phyloP scores from a whole-genome alignment of 768 basidiomycete genomes.

The Lactifluus subvellereus region DNA sequence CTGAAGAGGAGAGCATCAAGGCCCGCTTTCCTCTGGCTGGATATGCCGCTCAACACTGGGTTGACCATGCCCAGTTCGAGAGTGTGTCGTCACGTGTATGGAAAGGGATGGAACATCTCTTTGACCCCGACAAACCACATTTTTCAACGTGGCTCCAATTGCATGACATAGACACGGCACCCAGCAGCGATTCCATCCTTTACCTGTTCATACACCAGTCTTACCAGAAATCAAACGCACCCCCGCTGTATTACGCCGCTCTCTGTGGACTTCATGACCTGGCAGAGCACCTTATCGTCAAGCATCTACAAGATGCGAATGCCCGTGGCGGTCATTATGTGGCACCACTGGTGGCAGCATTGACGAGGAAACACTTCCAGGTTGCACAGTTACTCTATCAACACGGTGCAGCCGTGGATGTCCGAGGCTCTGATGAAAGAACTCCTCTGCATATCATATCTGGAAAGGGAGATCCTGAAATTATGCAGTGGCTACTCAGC shows the following conservation, averaged over 20 bases:
- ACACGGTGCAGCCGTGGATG: not conserved
- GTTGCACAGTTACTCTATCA: not conserved
- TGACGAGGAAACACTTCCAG: not conserved
- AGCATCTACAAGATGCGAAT: not conserved
- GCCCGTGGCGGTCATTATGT: not conserved
- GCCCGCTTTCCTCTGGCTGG: not conserved
- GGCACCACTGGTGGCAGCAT: not conserved
- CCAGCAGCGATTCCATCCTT: not conserved
- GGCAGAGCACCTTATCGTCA: not conserved
- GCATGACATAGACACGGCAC: not conserved
- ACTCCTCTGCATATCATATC: not conserved
- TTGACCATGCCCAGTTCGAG: not conserved
- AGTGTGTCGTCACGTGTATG: not conserved
- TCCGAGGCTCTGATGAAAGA: not conserved
- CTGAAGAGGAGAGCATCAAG: not conserved
- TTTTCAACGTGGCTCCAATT: not conserved
- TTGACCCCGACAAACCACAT: no score
- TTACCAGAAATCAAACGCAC: not conserved
- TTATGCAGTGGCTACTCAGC: not conserved
- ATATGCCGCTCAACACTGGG: not conserved
- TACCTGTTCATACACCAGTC: not conserved
- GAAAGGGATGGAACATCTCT: not conserved
- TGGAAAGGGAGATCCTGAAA: not conserved
- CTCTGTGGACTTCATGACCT: not conserved
- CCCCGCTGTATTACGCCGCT: not conserved